Evolutionary conservation across 495 filamentous ascomycete species (phyloP), one percentile per base, ranked within the genome.

Genomic region (Tuber borchii): DNA sequence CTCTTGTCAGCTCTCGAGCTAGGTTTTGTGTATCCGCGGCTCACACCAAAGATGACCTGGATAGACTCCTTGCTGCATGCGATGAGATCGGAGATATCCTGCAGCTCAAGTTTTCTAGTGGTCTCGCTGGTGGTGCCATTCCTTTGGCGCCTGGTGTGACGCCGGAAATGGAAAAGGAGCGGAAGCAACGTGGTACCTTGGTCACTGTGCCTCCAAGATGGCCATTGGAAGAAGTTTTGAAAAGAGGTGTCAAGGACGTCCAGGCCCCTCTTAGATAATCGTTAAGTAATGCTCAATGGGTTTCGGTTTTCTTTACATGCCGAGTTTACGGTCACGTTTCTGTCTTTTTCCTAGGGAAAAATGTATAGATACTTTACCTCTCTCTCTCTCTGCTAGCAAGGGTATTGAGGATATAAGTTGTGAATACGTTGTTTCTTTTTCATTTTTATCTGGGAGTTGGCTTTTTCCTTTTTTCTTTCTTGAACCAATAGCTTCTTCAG

Each of bases 21-120:
- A 90, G 95, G 69, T 97, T 99, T 87, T 99, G 95, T 85, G 90
- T 99, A 40, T 97, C 93, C 17, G 92, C 95, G 20, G 92, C 95
- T 7, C 95, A 99, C 86, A 99, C 93, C 81, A 99, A 99, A 86
- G 95, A 98, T 74, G 95, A 99, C 83, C 88, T 99, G 77, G 96
- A 99, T 84, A 91, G 95, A 31, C 86, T 98, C 74, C 87, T 99
- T 44, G 86, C 89, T 19, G 95, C 96, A 34, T 98, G 94, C 83
- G 93, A 98, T 80, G 92, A 97, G 83, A 90, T 97, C 73, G 94
- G 95, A 75, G 91, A 97, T 82, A 88, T 95, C 56, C 86, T 99
- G 37, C 94, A 99, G 82, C 86, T 98, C 81, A 99, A 98, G 85
- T 97, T 96, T 86, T 96, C 93, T 2, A 96, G 92, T 26, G 95